A percentile compares a stretch with the other conserved stretches of the same genome.
phyloP scores from a whole-genome alignment of 805 yeast species.

The Pichia phayaonensis region DNA sequence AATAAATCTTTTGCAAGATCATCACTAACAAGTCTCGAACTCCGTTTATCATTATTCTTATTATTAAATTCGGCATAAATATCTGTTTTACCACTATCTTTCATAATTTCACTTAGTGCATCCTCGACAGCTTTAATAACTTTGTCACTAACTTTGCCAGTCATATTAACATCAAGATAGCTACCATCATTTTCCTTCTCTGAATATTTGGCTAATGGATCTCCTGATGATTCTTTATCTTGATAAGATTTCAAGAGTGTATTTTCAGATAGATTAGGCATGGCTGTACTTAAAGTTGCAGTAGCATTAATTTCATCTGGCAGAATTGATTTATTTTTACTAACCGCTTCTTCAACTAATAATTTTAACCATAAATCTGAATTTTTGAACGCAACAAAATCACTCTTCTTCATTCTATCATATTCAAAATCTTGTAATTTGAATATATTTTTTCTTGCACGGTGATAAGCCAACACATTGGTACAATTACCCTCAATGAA shows the following conservation, averaged over 20 bases:
- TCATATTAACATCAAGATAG: slow-evolving; percentile 28
- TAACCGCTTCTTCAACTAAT: slow-evolving; percentile 34
- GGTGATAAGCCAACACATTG: slow-evolving; percentile 31
- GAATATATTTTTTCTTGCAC: slow-evolving; percentile 55
- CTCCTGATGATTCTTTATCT: slow-evolving; percentile 14
- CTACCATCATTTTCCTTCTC: slow-evolving; percentile 17
- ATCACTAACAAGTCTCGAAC: slow-evolving; percentile 22
- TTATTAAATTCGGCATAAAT: neutral
- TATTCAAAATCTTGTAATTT: slow-evolving; percentile 48
- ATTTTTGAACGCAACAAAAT: slow-evolving; percentile 51
- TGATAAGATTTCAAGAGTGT: neutral
- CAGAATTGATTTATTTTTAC: neutral
- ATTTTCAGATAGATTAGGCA: neutral
- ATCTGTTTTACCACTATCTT: slow-evolving; percentile 19
- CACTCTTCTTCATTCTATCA: slow-evolving; percentile 41
- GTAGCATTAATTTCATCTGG: neutral
- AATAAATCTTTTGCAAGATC: slow-evolving; percentile 28
- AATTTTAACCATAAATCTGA: slow-evolving; percentile 50
- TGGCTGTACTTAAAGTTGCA: neutral
- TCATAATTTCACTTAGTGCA: slow-evolving; percentile 56
- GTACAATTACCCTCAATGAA: slow-evolving; percentile 27
- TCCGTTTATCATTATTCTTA: slow-evolving; percentile 8
- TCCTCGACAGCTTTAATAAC: slow-evolving; percentile 59
- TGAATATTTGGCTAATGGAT: slow-evolving; percentile 27
- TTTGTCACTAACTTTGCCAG: slow-evolving; percentile 32